These are phyloP conservation scores for Cutaneotrichosporon sp. DNA, from an alignment of 1,284 basidiomycete genomes.

Conservation along the genomic window DNA sequence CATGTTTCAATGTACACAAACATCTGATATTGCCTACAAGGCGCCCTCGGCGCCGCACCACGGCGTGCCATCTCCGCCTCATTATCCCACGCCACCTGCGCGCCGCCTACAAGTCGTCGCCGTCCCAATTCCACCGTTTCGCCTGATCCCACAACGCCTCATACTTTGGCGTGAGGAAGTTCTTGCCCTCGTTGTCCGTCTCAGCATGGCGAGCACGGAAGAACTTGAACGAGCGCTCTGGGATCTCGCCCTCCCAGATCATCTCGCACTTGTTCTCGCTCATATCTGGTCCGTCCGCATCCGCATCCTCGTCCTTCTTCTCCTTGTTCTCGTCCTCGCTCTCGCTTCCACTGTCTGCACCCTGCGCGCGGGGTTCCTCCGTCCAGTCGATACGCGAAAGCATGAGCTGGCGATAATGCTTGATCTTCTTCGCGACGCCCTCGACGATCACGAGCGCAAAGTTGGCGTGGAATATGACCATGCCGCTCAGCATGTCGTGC, in stretches of 20 bases:
- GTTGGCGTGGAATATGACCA: slow-evolving; percentile 80
- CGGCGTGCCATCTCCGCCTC: too few relatives aligned
- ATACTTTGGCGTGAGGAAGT: slow-evolving; percentile 53
- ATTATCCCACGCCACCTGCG: too few relatives aligned
- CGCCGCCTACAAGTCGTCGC: slow-evolving; percentile 39
- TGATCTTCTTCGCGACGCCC: slow-evolving; percentile 78
- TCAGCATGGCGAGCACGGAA: slow-evolving; percentile 83
- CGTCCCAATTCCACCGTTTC: slow-evolving; percentile 57
- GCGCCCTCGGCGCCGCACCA: too few relatives aligned
- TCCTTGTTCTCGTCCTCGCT: slow-evolving; percentile 35
- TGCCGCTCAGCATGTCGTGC: slow-evolving; percentile 78
- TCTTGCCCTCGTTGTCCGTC: slow-evolving; percentile 77
- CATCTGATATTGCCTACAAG: too few relatives aligned
- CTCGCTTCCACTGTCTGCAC: slow-evolving; percentile 51
- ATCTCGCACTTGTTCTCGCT: slow-evolving; percentile 83
- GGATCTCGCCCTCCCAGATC: slow-evolving; percentile 86
- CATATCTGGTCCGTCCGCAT: slow-evolving; percentile 54
- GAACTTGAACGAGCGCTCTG: slow-evolving; percentile 72
- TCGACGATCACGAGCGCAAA: slow-evolving; percentile 93
- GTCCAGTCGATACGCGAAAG: slow-evolving; percentile 88
- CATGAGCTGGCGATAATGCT: slow-evolving; percentile 86
- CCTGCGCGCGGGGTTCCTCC: slow-evolving; percentile 72
- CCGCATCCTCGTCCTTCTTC: slow-evolving; percentile 23
- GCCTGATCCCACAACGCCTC: slow-evolving; percentile 87
- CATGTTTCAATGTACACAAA: too few relatives aligned